Base-by-base conservation (phyloP, 192 early-diverging fungal species). In the Geranomyces michiganensis region DNA sequence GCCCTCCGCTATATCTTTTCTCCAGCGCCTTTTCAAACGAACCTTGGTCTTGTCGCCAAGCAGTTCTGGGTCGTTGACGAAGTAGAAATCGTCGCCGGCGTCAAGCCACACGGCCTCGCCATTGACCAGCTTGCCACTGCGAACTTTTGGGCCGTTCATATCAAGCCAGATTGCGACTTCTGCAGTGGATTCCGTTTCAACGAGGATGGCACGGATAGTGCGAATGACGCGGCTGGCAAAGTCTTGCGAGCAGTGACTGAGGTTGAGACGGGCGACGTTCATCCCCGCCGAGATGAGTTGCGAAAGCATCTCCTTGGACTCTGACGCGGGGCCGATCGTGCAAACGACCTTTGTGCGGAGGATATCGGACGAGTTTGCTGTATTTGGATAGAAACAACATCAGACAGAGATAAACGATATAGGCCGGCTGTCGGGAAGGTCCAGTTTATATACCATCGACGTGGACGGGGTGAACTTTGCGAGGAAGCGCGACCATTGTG, bases 81-180 rank as follows among this genome's bases (percentile, higher is more conserved):
- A 84, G 53, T 58, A 79, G 65, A 88, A 88, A 21, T 88, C 82
- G 21, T 84, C 73, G 9, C 86, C 86, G 14, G 72, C 73, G 10
- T 62, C 74, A 19, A 88, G 62, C 32, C 71, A 61, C 14, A 88
- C 82, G 26, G 81, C 72, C 47, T 73, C 59, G 1, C 78, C 78
- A 47, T 77, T 65, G 36, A 12, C 61, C n/a, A 87, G 73, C 43
- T 78, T 84, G 7, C 85, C 85, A n/a, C 70, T 84, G 63, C 83
- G 61, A 41, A 88, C 78, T 79, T 88, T 88, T 26, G 86, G 86
- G 3, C 86, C 86, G 65, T 88, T 88, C 68, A 84, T 79, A 64
- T 88, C 86, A 45, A 88, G 41, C 86, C 82, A 85, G 36, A 86
- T 79, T 15, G 78, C 86, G 36, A 88, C 82, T 44, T 86, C 71